Evolutionary conservation across 495 filamentous ascomycete genomes (phyloP).

Genomic region (Darksidea phi): DNA sequence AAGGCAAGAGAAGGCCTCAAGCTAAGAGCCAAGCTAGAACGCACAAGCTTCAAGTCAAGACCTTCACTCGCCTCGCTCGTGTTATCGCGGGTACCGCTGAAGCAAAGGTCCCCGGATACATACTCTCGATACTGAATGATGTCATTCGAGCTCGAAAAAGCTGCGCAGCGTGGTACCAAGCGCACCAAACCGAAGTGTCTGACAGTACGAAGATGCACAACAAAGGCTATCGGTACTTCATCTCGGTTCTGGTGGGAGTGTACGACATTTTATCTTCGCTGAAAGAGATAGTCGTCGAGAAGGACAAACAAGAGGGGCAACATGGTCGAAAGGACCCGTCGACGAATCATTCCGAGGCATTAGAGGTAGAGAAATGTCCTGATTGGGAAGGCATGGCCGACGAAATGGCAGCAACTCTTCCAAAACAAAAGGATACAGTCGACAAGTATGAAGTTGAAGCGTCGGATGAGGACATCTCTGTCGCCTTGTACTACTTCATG

Average conservation of each 20-base stretch:
- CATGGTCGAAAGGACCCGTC: too few species aligned
- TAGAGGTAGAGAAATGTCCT: too few species aligned
- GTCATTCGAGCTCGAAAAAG: constrained; percentile 2
- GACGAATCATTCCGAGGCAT: too few species aligned
- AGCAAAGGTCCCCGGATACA: background rate
- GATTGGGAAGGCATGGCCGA: too few species aligned
- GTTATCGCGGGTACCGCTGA: background rate
- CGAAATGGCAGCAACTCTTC: too few species aligned
- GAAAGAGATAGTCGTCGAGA: too few species aligned
- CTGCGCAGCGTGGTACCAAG: background rate
- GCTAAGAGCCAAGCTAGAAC: background rate
- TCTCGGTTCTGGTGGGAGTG: background rate
- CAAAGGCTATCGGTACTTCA: constrained; percentile 3
- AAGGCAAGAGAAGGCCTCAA: too few species aligned
- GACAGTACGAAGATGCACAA: background rate
- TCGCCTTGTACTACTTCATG: constrained; percentile 10
- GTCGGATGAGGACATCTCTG: background rate
- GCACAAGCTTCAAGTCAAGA: background rate
- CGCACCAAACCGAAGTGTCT: background rate
- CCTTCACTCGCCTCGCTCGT: background rate
- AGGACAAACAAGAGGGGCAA: too few species aligned
- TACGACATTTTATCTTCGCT: too few species aligned
- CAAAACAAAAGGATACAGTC: background rate
- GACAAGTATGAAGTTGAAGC: constrained; percentile 1
- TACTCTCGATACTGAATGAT: background rate